Conservation (phyloP, 164 flowering plant species). For the Liquidambar formosana region DNA sequence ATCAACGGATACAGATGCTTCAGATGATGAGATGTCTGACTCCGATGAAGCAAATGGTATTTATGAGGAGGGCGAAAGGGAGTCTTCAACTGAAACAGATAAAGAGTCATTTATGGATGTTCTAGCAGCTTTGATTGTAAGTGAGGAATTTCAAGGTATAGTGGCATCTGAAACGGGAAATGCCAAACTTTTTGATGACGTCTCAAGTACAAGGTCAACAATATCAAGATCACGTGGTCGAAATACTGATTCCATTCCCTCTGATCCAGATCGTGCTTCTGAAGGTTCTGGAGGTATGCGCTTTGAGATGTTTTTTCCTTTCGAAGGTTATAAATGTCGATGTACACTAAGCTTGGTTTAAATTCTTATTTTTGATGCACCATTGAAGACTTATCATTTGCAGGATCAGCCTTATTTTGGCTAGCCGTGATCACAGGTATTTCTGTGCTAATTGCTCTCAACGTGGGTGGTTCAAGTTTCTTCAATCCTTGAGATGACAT, state of each 20-base stretch:
- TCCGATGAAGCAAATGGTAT: conserved; percentile 43
- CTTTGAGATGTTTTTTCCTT: background rate
- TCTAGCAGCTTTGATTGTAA: conserved; percentile 81
- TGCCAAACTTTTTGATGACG: conserved; percentile 36
- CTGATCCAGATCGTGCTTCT: conserved; percentile 33
- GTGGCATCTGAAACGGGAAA: conserved; percentile 72
- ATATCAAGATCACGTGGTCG: conserved; percentile 19
- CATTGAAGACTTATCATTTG: conserved; percentile 11
- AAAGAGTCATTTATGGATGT: conserved; percentile 89
- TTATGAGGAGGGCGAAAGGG: conserved; percentile 25
- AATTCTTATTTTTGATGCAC: background rate
- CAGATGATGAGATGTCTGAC: conserved; percentile 77
- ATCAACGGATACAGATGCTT: conserved; percentile 46
- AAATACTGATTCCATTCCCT: conserved; percentile 27
- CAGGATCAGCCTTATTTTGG: conserved; percentile 77
- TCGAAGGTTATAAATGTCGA: background rate
- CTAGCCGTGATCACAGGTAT: conserved; percentile 68
- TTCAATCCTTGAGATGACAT: conserved; percentile 70
- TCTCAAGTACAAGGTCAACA: conserved; percentile 25
- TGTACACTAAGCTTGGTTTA: background rate
- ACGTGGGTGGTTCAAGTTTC: conserved; percentile 64
- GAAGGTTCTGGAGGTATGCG: conserved; percentile 40
- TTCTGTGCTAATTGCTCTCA: conserved; percentile 63
- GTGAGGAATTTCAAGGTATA: conserved; percentile 97
- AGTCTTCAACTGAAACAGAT: conserved; percentile 35